Conservation (phyloP, 805 yeast species). For the Phaffomyces opuntiae region DNA sequence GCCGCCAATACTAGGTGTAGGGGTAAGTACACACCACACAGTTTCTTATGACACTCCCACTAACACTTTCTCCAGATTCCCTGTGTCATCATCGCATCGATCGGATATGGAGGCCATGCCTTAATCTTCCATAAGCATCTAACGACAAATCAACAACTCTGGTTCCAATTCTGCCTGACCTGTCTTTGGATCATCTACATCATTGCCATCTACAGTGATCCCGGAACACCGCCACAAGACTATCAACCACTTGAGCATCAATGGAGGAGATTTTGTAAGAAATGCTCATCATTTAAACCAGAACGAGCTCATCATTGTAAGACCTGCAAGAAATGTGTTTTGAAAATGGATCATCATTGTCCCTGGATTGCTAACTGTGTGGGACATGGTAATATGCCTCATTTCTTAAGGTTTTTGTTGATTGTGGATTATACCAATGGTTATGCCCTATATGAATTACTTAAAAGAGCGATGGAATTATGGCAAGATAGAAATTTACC, state of each 20-base stretch:
- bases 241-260: conserved; percentile 38
- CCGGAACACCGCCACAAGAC: conserved; percentile 60
- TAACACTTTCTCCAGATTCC: conserved; percentile 47
- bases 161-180: conserved; percentile 39
- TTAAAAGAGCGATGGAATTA: conserved; percentile 32
- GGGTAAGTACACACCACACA: conserved; percentile 7
- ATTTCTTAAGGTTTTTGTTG: conserved; percentile 66
- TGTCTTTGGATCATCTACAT: conserved; percentile 71
- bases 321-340: conserved; percentile 63
- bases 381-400: conserved; percentile 71
- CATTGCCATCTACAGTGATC: conserved; percentile 56
- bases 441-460: conserved; percentile 37
- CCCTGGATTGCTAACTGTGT: conserved; percentile 95
- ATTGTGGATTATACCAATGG: conserved; percentile 55
- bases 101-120: conserved; percentile 59
- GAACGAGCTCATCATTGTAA: conserved; percentile 85
- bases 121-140: conserved; percentile 44
- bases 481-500: conserved; percentile 49
- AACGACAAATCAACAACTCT: conserved; percentile 31
- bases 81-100: conserved; percentile 41
- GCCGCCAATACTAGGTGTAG: conserved; percentile 17
- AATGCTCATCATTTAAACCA: conserved; percentile 70
- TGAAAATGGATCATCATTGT: conserved; percentile 90
- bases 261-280: conserved; percentile 67
- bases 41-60: not conserved